These are phyloP conservation scores for Spinacia oleracea DNA, from an alignment of 179 eudicot genomes.

Conservation along the genomic window DNA sequence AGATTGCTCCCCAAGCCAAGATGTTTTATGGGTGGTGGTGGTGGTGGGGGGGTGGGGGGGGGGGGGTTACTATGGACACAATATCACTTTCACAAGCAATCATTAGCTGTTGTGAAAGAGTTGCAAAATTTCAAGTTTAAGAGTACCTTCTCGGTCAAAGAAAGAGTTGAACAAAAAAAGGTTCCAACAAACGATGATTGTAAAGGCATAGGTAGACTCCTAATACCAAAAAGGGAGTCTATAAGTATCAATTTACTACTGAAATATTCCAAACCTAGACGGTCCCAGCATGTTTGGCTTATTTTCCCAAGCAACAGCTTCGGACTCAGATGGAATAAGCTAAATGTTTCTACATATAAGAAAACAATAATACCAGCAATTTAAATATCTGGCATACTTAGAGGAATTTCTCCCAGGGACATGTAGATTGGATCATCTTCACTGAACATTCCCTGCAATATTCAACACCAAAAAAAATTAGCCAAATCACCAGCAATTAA, in stretches of 20 bases:
- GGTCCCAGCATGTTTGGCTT: constrained; percentile 9
- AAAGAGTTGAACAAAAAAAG: neutral
- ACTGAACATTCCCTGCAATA: constrained; percentile 77
- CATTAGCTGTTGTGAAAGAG: neutral
- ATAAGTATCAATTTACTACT: neutral
- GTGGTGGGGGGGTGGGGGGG: neutral
- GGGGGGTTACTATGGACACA: neutral
- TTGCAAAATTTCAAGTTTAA: neutral
- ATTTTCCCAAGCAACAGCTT: constrained; percentile 20
- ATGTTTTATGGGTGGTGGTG: too few species aligned
- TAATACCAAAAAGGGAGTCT: neutral
- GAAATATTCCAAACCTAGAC: neutral
- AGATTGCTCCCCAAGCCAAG: neutral
- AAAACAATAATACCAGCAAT: constrained; percentile 45
- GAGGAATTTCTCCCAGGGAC: constrained; percentile 92
- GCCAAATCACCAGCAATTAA: neutral
- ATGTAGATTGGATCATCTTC: constrained; percentile 88
- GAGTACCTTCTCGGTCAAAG: neutral
- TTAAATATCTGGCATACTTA: constrained; percentile 74
- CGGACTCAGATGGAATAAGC: constrained; percentile 30
- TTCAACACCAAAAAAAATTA: constrained; percentile 19
- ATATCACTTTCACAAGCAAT: neutral
- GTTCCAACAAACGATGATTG: neutral
- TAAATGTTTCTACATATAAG: constrained; percentile 27
- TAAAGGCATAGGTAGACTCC: constrained; percentile 1